These are phyloP conservation scores for Amphicarpaea edgeworthii DNA, from an alignment of 306 rosid genomes.

Conservation along the genomic window DNA sequence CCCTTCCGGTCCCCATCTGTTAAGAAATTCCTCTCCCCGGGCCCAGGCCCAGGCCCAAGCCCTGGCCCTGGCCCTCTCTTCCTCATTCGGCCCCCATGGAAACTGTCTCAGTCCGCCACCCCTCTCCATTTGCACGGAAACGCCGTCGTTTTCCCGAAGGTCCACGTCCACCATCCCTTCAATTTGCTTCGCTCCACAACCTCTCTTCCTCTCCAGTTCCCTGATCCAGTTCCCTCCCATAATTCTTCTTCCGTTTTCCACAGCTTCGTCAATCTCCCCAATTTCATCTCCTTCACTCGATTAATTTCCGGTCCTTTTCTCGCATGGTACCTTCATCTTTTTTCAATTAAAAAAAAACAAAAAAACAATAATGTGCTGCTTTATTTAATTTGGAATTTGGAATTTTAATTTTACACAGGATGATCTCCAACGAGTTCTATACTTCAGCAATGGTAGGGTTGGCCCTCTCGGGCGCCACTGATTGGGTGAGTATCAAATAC, in stretches of 20 bases:
- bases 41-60: conserved; percentile 43
- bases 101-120: conserved; percentile 91
- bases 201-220: conserved; percentile 51
- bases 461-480: conserved; percentile 82
- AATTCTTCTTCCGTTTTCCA: conserved; percentile 40
- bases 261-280: conserved; percentile 76
- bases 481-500: conserved; percentile 86
- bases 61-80: conserved; percentile 80
- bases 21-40: no score
- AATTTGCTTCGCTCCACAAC: conserved; percentile 58
- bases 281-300: conserved; percentile 72
- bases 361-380: not conserved
- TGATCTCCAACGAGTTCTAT: conserved; percentile 80
- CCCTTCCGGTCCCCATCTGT: conserved; percentile 54
- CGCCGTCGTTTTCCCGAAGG: conserved; percentile 64
- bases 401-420: conserved; percentile 56
- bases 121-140: conserved; percentile 70
- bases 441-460: conserved; percentile 80
- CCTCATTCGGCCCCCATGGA: conserved; percentile 84
- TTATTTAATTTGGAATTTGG: conserved; percentile 31
- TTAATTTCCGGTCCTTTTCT: conserved; percentile 86
- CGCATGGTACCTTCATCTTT: conserved; percentile 65
- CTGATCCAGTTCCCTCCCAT: conserved; percentile 52
- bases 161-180: conserved; percentile 52
- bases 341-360: not conserved